Evolutionary conservation across 2,329 filamentous ascomycete species (phyloP).

Genomic region (Pseudopithomyces chartarum): DNA sequence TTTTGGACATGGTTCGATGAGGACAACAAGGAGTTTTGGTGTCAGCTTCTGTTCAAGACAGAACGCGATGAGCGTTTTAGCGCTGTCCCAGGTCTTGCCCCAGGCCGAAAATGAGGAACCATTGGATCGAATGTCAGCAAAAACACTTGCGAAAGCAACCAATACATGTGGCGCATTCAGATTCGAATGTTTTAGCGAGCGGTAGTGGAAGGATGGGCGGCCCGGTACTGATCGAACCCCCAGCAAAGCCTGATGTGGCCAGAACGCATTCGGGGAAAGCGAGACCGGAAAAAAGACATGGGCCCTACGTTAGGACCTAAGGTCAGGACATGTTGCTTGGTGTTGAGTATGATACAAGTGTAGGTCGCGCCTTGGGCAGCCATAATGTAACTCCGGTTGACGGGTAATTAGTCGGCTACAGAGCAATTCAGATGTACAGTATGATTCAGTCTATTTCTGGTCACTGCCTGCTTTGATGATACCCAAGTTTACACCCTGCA

Average conservation of each 20-base stretch:
- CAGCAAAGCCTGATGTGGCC: not conserved
- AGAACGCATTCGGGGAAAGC: not conserved
- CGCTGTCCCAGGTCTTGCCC: constrained; percentile 68
- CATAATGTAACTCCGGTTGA: constrained; percentile 2
- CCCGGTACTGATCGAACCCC: not conserved
- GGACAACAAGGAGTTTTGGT: constrained; percentile 95
- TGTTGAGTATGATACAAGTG: not conserved
- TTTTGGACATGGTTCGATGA: constrained; percentile 96
- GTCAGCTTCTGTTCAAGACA: constrained; percentile 97
- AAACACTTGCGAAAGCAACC: not conserved
- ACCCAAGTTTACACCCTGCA: not conserved
- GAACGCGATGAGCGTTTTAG: constrained; percentile 90
- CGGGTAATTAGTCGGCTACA: not conserved
- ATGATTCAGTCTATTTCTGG: not conserved
- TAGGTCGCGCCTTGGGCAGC: constrained; percentile 1
- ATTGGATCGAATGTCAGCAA: not conserved
- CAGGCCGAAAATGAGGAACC: constrained; percentile 44
- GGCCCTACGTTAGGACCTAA: not conserved
- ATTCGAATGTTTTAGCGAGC: not conserved
- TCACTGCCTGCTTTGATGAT: not conserved
- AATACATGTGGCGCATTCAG: not conserved
- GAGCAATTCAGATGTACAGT: not conserved
- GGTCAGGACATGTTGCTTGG: not conserved
- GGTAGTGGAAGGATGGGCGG: constrained; percentile 1
- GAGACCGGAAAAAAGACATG: not conserved